phyloP scores from a whole-genome alignment of 2,329 filamentous ascomycete genomes.

The Exophiala dermatitidis region DNA sequence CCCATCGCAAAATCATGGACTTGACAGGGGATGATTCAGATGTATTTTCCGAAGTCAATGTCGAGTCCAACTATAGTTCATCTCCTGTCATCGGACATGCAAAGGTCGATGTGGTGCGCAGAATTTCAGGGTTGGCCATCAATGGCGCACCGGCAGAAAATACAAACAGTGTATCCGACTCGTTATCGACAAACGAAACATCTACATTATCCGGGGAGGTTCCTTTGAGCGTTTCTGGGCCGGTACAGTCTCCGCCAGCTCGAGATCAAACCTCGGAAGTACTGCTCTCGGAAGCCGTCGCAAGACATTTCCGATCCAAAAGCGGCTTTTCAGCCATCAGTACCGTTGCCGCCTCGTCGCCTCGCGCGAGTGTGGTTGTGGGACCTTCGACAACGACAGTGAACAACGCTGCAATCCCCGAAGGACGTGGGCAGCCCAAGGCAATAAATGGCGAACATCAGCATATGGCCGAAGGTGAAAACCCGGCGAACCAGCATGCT shows the following conservation, averaged over 20 bases:
- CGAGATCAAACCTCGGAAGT: conserved; percentile 2
- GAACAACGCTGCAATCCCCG: neutral
- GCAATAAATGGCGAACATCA: neutral
- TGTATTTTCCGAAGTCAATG: conserved; percentile 10
- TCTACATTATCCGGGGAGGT: neutral
- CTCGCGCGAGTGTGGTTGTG: conserved; percentile 14
- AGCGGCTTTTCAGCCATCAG: conserved; percentile 23
- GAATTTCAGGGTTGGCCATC: conserved; percentile 1
- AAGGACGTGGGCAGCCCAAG: neutral
- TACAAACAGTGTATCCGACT: neutral
- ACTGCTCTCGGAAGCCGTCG: neutral
- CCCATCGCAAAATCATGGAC: conserved; percentile 24
- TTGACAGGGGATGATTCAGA: conserved; percentile 23
- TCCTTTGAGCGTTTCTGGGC: neutral
- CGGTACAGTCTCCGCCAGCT: neutral
- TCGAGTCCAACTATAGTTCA: conserved; percentile 13
- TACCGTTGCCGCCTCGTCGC: conserved; percentile 19
- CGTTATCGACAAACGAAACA: neutral
- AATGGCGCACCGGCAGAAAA: neutral
- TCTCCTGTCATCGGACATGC: conserved; percentile 18
- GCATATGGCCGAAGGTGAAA: neutral
- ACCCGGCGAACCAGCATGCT: neutral
- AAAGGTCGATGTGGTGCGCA: conserved; percentile 11
- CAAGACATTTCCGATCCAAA: neutral
- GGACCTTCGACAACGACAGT: neutral